These are phyloP conservation scores for Exophiala mesophila DNA, from an alignment of 2,329 filamentous ascomycete genomes.

Conservation along the genomic window DNA sequence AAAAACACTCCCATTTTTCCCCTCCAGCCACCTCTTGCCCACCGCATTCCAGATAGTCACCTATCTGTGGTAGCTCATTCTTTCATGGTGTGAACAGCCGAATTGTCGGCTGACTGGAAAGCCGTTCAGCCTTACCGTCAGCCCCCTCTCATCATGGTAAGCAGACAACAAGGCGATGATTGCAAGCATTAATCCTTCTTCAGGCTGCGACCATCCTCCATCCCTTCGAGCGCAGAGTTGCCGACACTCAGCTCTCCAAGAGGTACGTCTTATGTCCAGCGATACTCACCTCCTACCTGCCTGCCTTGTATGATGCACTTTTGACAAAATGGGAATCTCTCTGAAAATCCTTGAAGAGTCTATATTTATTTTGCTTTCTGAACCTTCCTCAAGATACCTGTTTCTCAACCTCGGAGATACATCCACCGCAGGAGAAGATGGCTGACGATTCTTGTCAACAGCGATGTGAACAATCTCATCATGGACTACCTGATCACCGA, in stretches of 20 bases:
- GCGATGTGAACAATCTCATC: constrained; percentile 91
- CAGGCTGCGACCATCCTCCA: constrained; percentile 19
- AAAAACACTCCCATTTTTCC: too few species aligned
- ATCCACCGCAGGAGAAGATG: too few species aligned
- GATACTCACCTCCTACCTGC: constrained; percentile 18
- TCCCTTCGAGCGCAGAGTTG: constrained; percentile 74
- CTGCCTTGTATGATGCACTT: constrained; percentile 66
- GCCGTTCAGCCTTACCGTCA: background rate
- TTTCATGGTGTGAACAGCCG: background rate
- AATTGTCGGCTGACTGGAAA: background rate
- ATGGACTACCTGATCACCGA: constrained; percentile 96
- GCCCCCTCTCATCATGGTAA: constrained; percentile 5
- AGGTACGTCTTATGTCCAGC: constrained; percentile 73
- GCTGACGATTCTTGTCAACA: constrained; percentile 41
- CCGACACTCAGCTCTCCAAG: constrained; percentile 81
- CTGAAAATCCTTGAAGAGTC: constrained; percentile 91
- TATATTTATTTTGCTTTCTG: constrained; percentile 72
- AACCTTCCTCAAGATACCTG: constrained; percentile 31
- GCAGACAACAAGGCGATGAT: too few species aligned
- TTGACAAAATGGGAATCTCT: constrained; percentile 99
- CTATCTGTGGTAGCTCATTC: background rate
- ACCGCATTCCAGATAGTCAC: background rate
- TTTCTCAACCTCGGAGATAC: too few species aligned
- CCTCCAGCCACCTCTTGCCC: too few species aligned
- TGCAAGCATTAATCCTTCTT: constrained; percentile 9